Base-by-base conservation (phyloP, 352 stramenopile species). In the Phytopythium ostracodes region DNA sequence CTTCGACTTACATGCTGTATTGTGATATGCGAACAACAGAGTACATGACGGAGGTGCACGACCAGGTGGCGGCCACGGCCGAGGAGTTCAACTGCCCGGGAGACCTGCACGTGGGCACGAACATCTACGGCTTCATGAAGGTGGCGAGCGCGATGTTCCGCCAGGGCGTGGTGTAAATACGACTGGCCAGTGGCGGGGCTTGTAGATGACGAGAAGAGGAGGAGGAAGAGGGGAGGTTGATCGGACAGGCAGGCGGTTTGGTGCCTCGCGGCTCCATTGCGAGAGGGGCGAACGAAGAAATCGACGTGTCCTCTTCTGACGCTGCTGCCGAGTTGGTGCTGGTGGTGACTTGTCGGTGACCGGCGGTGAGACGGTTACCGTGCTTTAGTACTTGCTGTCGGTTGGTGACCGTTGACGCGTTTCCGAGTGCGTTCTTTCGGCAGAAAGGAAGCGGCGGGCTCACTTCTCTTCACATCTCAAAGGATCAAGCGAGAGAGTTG, bases 141-240 rank as follows among this genome's bases (percentile, higher is more conserved):
- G 96, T 99, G 43, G 97, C 96, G 11, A 91, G 98, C 68, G 92
- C 92, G 66, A 99, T 99, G 96, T 92, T 98, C 71, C 77, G 84
- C 64, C 97, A 99, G 81, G 97, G 97, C 53, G 94, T 94, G 22
- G 96, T 99, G 54, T 99, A 97, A 85, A 43, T 51, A 44, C 52
- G 22, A 17, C 25, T 35, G 47, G 27, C 15, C 9, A 27, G 24
- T 15, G 25, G 47, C 15, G 22, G 10, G 2, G 27, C 24, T 31
- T 35, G 24, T 31, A 31, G 51, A 31, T 44, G 22, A n/a, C n/a
- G n/a, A 20, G n/a, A 29, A 36, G 22, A 25, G 31, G 29, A 22
- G 10, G 29, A 31, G 11, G 29, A 22, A 10, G 29, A 31, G 11
- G 51, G 0, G 31, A 31, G 51, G 20, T 31, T 18, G 51, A 44